Evolutionary conservation across 371 early-diverging fungal species (phyloP).

Genomic region (Syncephalis fuscata): DNA sequence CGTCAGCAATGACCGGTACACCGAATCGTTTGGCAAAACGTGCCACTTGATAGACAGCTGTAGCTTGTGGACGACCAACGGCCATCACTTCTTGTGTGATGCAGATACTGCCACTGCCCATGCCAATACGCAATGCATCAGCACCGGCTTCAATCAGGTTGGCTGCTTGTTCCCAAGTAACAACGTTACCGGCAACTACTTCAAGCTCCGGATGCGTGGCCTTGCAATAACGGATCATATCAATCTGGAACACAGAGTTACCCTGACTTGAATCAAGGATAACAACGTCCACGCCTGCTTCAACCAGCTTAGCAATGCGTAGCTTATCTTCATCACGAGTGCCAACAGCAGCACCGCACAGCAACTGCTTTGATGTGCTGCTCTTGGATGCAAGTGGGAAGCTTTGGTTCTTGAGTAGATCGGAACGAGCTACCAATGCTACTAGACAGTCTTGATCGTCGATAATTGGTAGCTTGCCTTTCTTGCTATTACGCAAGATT

Average conservation of each 20-base stretch:
- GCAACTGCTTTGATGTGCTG: slow-evolving; percentile 69
- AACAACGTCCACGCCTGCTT: slow-evolving; percentile 89
- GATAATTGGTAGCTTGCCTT: slow-evolving; percentile 94
- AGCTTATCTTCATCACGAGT: slow-evolving; percentile 81
- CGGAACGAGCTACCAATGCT: slow-evolving; percentile 84
- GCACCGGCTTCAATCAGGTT: slow-evolving; percentile 86
- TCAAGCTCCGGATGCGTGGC: slow-evolving; percentile 54
- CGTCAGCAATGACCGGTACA: slow-evolving; percentile 93
- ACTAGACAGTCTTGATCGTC: slow-evolving; percentile 65
- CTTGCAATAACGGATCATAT: slow-evolving; percentile 87
- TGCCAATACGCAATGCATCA: slow-evolving; percentile 89
- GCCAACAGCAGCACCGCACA: slow-evolving; percentile 86
- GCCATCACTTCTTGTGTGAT: slow-evolving; percentile 98
- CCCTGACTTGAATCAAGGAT: slow-evolving; percentile 91
- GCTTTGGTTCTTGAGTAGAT: slow-evolving; percentile 89
- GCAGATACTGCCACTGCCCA: slow-evolving; percentile 96
- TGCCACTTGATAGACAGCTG: slow-evolving; percentile 89
- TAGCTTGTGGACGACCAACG: slow-evolving; percentile 95
- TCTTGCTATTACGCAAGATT: slow-evolving; percentile 74
- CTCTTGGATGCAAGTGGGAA: slow-evolving; percentile 84
- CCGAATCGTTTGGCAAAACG: slow-evolving; percentile 83
- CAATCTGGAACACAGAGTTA: slow-evolving; percentile 83
- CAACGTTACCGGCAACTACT: slow-evolving; percentile 93
- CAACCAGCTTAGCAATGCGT: slow-evolving; percentile 68
- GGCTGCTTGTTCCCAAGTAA: slow-evolving; percentile 89